Percentiles rank a stretch among this genome's conserved stretches.
phyloP scores from a whole-genome alignment of 192 early-diverging fungal species.

The Haplosporangium gracile region DNA sequence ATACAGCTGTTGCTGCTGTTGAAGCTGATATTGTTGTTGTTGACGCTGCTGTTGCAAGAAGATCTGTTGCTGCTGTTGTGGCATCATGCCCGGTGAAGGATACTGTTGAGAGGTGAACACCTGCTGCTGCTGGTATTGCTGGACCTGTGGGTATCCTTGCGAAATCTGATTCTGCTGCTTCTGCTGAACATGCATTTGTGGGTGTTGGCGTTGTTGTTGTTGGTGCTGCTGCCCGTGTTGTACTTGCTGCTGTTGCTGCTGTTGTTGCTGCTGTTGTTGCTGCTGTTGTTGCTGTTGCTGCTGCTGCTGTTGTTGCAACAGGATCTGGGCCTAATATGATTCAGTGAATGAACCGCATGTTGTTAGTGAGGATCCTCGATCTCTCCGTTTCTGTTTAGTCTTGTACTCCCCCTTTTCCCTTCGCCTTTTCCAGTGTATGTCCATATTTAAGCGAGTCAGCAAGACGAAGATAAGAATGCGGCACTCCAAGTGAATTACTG shows the following conservation, averaged over 20 bases:
- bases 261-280: constrained; percentile 27
- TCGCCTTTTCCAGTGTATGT: neutral
- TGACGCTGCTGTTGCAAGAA: constrained; percentile 30
- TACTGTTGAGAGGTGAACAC: constrained; percentile 20
- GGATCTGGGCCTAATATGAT: constrained; percentile 19
- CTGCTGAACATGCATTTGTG: constrained; percentile 14
- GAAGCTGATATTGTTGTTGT: constrained; percentile 14
- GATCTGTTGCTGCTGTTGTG: constrained; percentile 22
- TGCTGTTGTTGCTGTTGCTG: constrained; percentile 28
- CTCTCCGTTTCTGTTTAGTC: neutral
- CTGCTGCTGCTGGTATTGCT: constrained; percentile 17
- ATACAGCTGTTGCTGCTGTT: constrained; percentile 11
- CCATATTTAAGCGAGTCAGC: neutral
- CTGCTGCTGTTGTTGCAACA: constrained; percentile 36
- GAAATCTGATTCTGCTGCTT: constrained; percentile 25
- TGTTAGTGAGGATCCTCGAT: neutral
- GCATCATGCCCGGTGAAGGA: constrained; percentile 8
- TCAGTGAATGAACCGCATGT: neutral
- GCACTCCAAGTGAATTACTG: neutral
- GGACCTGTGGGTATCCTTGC: constrained; percentile 23
- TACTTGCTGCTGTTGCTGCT: constrained; percentile 20
- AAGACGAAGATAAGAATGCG: neutral
- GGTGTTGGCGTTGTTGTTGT: neutral
- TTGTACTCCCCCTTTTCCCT: neutral
- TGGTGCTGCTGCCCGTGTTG: constrained; percentile 1